Evolutionary conservation across 2,329 filamentous ascomycete genomes (phyloP).

Genomic region (Ascochyta clinopodiicola): DNA sequence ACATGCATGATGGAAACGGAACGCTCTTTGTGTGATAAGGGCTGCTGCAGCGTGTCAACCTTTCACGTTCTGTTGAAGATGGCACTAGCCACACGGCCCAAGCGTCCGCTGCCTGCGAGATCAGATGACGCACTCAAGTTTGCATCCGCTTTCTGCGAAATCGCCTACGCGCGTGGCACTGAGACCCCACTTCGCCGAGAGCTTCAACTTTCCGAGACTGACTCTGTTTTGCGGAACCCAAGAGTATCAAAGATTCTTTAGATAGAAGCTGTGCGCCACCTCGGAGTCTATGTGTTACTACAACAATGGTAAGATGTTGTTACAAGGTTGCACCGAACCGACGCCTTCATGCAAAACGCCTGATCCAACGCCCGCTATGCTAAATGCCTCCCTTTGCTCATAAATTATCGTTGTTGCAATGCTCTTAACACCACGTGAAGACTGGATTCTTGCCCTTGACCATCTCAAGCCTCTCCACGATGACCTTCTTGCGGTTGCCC

Average conservation of each 20-base stretch:
- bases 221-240: not conserved
- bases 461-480: slow-evolving; percentile 93
- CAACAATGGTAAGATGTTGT: slow-evolving; percentile 8
- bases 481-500: slow-evolving; percentile 88
- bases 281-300: slow-evolving; percentile 9
- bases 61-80: slow-evolving; percentile 13
- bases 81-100: slow-evolving; percentile 17
- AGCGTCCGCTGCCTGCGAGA: slow-evolving; percentile 18
- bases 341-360: slow-evolving; percentile 21
- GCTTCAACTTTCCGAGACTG: not conserved
- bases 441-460: slow-evolving; percentile 96
- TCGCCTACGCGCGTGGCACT: not conserved
- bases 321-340: slow-evolving; percentile 18
- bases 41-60: not conserved
- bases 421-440: slow-evolving; percentile 87
- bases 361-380: slow-evolving; percentile 17
- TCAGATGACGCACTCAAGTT: slow-evolving; percentile 30
- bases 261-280: not conserved
- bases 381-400: slow-evolving; percentile 9
- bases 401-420: slow-evolving; percentile 7
- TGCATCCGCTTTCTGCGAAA: not conserved
- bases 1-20: not conserved
- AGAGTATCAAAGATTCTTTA: not conserved
- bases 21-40: slow-evolving; percentile 9
- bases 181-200: not conserved